Conservation (phyloP, 805 yeast species). For the Cyberlindnera misumaiensis region DNA sequence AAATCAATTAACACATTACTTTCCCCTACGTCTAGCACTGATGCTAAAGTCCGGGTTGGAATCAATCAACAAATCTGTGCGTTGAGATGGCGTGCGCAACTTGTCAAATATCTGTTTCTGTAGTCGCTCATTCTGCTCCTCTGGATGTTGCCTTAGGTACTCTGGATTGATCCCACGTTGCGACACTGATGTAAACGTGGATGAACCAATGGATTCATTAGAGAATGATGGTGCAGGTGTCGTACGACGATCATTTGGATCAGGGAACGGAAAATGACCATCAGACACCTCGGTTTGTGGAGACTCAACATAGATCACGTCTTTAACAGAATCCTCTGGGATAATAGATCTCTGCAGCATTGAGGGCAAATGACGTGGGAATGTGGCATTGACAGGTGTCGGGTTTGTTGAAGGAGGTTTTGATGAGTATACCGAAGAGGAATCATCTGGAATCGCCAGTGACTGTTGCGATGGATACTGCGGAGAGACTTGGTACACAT, state of each 20-base stretch:
- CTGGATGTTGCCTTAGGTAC: constrained; percentile 30
- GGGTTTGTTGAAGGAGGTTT: constrained; percentile 12
- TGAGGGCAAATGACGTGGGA: constrained; percentile 14
- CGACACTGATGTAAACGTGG: constrained; percentile 72
- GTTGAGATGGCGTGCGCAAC: too few relatives aligned
- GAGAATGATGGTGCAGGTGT: constrained; percentile 28
- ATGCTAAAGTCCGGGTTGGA: constrained; percentile 20
- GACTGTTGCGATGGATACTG: not conserved
- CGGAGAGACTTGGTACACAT: not conserved
- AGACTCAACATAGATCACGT: not conserved
- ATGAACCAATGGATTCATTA: constrained; percentile 28
- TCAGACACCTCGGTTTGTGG: constrained; percentile 5
- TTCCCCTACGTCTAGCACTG: constrained; percentile 1
- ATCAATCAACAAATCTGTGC: constrained; percentile 15
- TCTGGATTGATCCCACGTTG: constrained; percentile 66
- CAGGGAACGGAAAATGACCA: constrained; percentile 17
- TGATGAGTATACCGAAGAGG: constrained; percentile 22
- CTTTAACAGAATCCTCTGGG: constrained; percentile 8
- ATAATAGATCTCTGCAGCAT: constrained; percentile 9
- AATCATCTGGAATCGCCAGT: constrained; percentile 8
- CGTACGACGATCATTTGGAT: constrained; percentile 19
- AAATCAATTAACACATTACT: not conserved
- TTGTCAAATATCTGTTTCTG: not conserved
- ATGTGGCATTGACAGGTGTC: constrained; percentile 11
- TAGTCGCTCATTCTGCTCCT: constrained; percentile 5